Evolutionary conservation across 2,329 filamentous ascomycete species (phyloP).

Genomic region (Chrysoporthe austroafricana): DNA sequence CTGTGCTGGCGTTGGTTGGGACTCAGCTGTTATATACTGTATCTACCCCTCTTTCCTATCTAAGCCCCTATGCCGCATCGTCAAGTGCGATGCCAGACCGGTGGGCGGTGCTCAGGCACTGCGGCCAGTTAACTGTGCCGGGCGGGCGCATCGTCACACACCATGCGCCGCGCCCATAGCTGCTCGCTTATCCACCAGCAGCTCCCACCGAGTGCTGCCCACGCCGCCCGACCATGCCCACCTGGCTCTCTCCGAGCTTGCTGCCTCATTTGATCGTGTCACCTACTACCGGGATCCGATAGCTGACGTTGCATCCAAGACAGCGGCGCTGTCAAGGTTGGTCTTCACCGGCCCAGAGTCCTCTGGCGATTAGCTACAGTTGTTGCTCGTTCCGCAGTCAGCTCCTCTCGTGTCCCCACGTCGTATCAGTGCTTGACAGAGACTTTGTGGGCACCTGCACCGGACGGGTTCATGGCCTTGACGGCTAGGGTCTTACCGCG

Average conservation of each 20-base stretch:
- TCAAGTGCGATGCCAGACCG: slow-evolving; percentile 21
- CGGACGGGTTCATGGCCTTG: background rate
- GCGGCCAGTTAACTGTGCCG: slow-evolving; percentile 22
- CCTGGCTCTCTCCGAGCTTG: slow-evolving; percentile 8
- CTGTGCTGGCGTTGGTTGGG: slow-evolving; percentile 9
- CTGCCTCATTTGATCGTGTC: slow-evolving; percentile 17
- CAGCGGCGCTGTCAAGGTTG: slow-evolving; percentile 19
- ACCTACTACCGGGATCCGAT: slow-evolving; percentile 18
- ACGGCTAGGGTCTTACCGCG: background rate
- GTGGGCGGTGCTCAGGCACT: slow-evolving; percentile 18
- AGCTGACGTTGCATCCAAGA: slow-evolving; percentile 26
- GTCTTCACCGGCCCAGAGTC: slow-evolving; percentile 24
- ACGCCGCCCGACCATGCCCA: slow-evolving; percentile 14
- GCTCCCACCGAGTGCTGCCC: slow-evolving; percentile 24
- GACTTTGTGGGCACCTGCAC: slow-evolving; percentile 13
- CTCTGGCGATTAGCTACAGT: slow-evolving; percentile 17
- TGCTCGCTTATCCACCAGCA: slow-evolving; percentile 21
- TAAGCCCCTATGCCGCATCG: slow-evolving; percentile 13
- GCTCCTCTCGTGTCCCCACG: slow-evolving; percentile 23
- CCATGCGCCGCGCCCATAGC: slow-evolving; percentile 21
- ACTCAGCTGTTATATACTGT: slow-evolving; percentile 21
- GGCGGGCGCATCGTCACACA: slow-evolving; percentile 19
- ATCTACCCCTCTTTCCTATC: slow-evolving; percentile 30
- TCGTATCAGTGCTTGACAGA: slow-evolving; percentile 19
- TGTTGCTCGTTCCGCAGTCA: slow-evolving; percentile 16